Evolutionary conservation across 805 yeast species (phyloP).

Genomic region (Pichia sporocuriosa): DNA sequence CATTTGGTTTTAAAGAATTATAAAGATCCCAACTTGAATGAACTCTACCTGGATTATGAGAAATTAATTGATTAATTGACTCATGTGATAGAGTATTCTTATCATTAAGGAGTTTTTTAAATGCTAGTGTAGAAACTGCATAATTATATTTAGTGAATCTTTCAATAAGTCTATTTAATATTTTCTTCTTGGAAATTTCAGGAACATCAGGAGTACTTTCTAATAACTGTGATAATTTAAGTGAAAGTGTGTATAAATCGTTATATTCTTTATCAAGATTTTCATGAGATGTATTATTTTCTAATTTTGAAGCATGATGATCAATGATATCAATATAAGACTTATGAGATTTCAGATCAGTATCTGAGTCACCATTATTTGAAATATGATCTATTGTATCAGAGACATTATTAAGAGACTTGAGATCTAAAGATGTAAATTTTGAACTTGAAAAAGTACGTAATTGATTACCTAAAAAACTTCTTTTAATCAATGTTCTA

Average conservation of each 20-base stretch:
- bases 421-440: background rate
- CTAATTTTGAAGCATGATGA: conserved; percentile 11
- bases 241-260: conserved; percentile 12
- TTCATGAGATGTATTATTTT: background rate
- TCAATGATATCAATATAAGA: conserved; percentile 10
- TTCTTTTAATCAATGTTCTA: background rate
- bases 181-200: conserved; percentile 10
- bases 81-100: conserved; percentile 8
- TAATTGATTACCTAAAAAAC: background rate
- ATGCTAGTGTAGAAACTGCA: conserved; percentile 20
- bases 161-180: conserved; percentile 22
- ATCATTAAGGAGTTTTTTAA: conserved; percentile 7
- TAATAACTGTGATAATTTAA: conserved; percentile 10
- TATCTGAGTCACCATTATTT: background rate
- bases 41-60: conserved; percentile 33
- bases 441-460: background rate
- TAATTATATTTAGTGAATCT: conserved; percentile 23
- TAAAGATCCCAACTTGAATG: conserved; percentile 29
- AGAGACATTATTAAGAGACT: conserved; percentile 1
- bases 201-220: conserved; percentile 11
- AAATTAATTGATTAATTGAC: conserved; percentile 23
- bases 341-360: conserved; percentile 7
- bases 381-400: conserved; percentile 5
- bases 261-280: conserved; percentile 8
- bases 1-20: conserved; percentile 11